Base-by-base conservation (phyloP, 2,329 filamentous ascomycete species). In the Colletotrichum melonis region DNA sequence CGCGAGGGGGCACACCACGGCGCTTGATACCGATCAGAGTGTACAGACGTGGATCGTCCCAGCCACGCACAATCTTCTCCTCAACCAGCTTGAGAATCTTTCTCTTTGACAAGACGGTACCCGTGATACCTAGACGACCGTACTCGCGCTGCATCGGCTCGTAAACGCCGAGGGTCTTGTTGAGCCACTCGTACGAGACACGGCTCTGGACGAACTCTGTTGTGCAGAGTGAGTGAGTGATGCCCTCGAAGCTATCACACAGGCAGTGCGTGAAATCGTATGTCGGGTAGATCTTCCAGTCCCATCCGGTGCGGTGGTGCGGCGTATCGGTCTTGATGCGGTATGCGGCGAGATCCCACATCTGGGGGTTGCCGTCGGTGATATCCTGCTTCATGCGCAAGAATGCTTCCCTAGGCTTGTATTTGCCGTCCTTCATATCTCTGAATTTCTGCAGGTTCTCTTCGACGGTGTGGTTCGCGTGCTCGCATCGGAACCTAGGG, bases 261-360 rank as follows among this genome's bases (percentile, higher is more conserved):
- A 98, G 87, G 82, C 94, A 97, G 85, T 97, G 94, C 0, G 93
- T 93, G 81, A 97, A 97, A 81, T 98, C 95, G 24, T 72, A 75
- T 11, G 96, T 97, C 0, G 97, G 97, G 81, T 98, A 98, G 75
- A 98, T 97, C 82, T 92, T 93, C 95, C 95, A 98, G 80, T 93
- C 91, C 76, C 90, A 86, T 35, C 94, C 94, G 0, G 95, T 97
- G 46, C 94, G 90, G 82, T 94, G 91, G 81, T 97, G 95, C 56
- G 91, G 88, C 74, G 87, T 87, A 71, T 90, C 84, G 55, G 94
- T 91, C 78, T 93, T 90, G 68, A 98, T 92, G 74, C 96, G 91
- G 83, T 98, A 98, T 19, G 96, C 96, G 2, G 94, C 94, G 67
- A 98, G 85, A 86, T 98, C 96, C 96, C 96, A 98, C 94, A 98